Evolutionary conservation across 1,139 yeast species (phyloP).

Genomic region (Pichia norvegensis): DNA sequence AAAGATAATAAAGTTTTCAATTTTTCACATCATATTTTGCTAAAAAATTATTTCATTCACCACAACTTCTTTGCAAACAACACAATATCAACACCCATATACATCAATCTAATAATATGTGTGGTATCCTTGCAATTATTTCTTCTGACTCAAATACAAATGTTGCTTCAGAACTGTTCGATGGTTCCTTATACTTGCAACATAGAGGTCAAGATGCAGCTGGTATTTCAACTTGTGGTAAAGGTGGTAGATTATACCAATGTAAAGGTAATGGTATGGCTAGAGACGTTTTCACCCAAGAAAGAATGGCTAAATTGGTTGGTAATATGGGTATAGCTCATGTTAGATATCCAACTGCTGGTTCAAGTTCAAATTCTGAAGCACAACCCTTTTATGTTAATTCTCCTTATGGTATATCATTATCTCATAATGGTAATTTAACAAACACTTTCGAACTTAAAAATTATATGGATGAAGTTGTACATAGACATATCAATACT

Average conservation of each 20-base stretch:
- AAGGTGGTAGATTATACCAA: slow-evolving; percentile 88
- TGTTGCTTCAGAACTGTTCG: slow-evolving; percentile 86
- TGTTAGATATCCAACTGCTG: slow-evolving; percentile 95
- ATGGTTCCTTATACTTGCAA: slow-evolving; percentile 88
- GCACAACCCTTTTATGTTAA: slow-evolving; percentile 99
- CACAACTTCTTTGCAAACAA: background rate
- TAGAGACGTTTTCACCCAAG: slow-evolving; percentile 86
- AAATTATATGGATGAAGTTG: slow-evolving; percentile 79
- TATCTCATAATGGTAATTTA: slow-evolving; percentile 91
- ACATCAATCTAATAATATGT: slow-evolving; percentile 40
- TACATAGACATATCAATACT: slow-evolving; percentile 94
- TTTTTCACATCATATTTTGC: no score
- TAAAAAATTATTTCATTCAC: background rate
- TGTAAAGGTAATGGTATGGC: slow-evolving; percentile 99
- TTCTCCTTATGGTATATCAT: slow-evolving; percentile 86
- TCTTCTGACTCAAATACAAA: slow-evolving; percentile 64
- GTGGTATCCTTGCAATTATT: slow-evolving; percentile 90
- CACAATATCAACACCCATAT: background rate
- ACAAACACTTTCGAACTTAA: slow-evolving; percentile 77
- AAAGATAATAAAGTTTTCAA: no score
- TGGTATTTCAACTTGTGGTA: slow-evolving; percentile 96
- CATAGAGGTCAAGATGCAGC: slow-evolving; percentile 99
- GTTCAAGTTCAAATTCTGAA: slow-evolving; percentile 93
- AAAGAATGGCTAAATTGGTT: slow-evolving; percentile 66
- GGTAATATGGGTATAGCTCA: slow-evolving; percentile 97